phyloP scores from a whole-genome alignment of 2,329 filamentous ascomycete genomes.

The Colletotrichum neosansevieriae region DNA sequence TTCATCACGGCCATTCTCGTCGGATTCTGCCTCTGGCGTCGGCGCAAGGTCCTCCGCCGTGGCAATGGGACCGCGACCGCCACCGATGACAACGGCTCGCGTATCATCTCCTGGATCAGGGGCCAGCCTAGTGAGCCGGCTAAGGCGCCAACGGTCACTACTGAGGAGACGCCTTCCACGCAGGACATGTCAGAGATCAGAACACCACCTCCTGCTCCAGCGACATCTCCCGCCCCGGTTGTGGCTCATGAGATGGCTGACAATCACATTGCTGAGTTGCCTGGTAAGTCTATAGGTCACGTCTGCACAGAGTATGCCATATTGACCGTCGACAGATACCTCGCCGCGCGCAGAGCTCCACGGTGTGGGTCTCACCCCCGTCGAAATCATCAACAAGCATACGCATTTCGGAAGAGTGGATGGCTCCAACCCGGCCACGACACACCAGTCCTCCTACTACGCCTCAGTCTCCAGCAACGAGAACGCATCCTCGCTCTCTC shows the following conservation, averaged over 20 bases:
- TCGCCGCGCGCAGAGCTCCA: constrained; percentile 59
- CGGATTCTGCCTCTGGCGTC: constrained; percentile 64
- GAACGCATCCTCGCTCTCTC: constrained; percentile 38
- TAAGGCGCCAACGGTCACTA: constrained; percentile 60
- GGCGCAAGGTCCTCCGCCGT: constrained; percentile 57
- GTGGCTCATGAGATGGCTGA: constrained; percentile 55
- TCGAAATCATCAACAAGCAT: constrained; percentile 55
- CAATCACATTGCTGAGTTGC: constrained; percentile 60
- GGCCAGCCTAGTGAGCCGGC: constrained; percentile 53
- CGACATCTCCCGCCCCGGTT: constrained; percentile 35
- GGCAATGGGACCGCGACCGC: constrained; percentile 53
- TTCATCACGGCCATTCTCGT: constrained; percentile 65
- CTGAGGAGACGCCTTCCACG: constrained; percentile 55
- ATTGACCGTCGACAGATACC: constrained; percentile 50
- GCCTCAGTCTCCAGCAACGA: constrained; percentile 41
- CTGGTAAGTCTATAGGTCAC: constrained; percentile 51
- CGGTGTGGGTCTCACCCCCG: constrained; percentile 54
- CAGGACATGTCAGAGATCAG: constrained; percentile 55
- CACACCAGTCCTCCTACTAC: constrained; percentile 48
- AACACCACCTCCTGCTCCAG: constrained; percentile 33
- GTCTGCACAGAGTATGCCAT: fast-evolving
- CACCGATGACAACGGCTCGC: constrained; percentile 60
- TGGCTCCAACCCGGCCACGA: constrained; percentile 43
- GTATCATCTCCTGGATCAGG: constrained; percentile 66
- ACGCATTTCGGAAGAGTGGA: constrained; percentile 45